Evolutionary conservation across 2,329 filamentous ascomycete species (phyloP), one percentile per base, ranked within the genome.

Genomic region (Diplodia corticola): DNA sequence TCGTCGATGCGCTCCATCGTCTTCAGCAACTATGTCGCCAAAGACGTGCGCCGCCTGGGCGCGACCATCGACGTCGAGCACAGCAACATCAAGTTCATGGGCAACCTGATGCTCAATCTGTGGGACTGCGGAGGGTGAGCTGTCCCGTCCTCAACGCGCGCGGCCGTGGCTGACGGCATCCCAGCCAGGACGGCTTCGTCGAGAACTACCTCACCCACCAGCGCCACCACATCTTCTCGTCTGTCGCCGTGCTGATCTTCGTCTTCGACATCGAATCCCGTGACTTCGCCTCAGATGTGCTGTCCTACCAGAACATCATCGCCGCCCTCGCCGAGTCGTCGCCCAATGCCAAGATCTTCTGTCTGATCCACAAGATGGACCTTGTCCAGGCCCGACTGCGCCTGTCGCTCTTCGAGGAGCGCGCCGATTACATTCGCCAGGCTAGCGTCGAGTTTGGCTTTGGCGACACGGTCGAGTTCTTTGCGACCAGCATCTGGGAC

Each of bases 1-100:
- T 97, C 93, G 49, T 97, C 93, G 66, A 99, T 99, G 95, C 88
- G 95, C 70, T 95, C 91, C 75, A 98, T 99, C 75, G 97, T 99
- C 77, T 99, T 99, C 81, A 97, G 92, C 83, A 98, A 98, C 80
- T 98, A 97, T 78, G 93, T 98, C 70, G 95, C 95, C 66, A 93
- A 96, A 76, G 95, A 99, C 78, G 97, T 97, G 6, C 86, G 95
- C 46, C 85, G 95, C 67, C 83, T 99, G 65, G 95, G 95, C 71
- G 95, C 95, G 1, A 99, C 95, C 13, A 98, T 99, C 76, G 95
- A 99, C 77, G 95, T 99, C 68, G 95, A 99, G 80, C 91, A 98
- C 74, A 97, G 93, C 69, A 95, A 97, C 81, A 95, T 98, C 80
- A 97, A 97, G 79, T 99, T 99, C 81, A 91, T 99, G 81, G 95